Percentiles rank a stretch among this genome's conserved stretches.
Conservation (phyloP, 2,329 filamentous ascomycete species). For the Pyrenochaeta sp. region DNA sequence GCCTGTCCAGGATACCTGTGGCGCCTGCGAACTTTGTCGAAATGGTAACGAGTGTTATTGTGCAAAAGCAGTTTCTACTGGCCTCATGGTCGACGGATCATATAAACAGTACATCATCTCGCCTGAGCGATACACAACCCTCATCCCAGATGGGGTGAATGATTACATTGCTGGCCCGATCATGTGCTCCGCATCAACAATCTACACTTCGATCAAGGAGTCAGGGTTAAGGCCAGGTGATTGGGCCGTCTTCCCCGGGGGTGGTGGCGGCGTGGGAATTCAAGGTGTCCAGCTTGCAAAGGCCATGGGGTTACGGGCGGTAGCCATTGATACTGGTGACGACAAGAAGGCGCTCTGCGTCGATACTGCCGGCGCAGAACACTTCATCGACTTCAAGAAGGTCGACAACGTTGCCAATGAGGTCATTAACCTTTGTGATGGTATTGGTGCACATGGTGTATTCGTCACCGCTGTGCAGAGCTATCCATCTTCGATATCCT, state of each 20-base stretch:
- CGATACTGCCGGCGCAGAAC: slow-evolving; percentile 44
- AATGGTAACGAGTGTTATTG: slow-evolving; percentile 64
- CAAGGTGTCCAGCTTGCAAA: slow-evolving; percentile 62
- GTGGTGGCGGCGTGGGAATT: slow-evolving; percentile 65
- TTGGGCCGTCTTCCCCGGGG: slow-evolving; percentile 65
- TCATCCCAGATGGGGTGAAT: slow-evolving; percentile 64
- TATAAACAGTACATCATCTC: slow-evolving; percentile 68
- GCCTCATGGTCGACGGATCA: slow-evolving; percentile 55
- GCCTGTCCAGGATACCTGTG: slow-evolving; percentile 45
- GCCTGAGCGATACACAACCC: slow-evolving; percentile 63
- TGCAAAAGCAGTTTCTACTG: slow-evolving; percentile 55
- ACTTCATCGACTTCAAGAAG: slow-evolving; percentile 51
- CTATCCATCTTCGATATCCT: slow-evolving; percentile 38
- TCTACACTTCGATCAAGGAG: slow-evolving; percentile 65
- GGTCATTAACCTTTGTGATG: slow-evolving; percentile 44
- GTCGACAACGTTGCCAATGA: slow-evolving; percentile 43
- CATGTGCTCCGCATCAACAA: slow-evolving; percentile 68
- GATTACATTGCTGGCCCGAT: slow-evolving; percentile 67
- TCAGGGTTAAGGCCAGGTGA: slow-evolving; percentile 60
- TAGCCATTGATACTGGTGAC: slow-evolving; percentile 49
- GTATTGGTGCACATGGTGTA: slow-evolving; percentile 50
- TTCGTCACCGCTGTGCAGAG: slow-evolving; percentile 49
- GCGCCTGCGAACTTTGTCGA: slow-evolving; percentile 57
- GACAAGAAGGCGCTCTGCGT: slow-evolving; percentile 47
- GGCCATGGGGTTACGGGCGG: slow-evolving; percentile 48